Base-by-base conservation (phyloP, 192 early-diverging fungal genomes). In the Spinellus fusiger region DNA sequence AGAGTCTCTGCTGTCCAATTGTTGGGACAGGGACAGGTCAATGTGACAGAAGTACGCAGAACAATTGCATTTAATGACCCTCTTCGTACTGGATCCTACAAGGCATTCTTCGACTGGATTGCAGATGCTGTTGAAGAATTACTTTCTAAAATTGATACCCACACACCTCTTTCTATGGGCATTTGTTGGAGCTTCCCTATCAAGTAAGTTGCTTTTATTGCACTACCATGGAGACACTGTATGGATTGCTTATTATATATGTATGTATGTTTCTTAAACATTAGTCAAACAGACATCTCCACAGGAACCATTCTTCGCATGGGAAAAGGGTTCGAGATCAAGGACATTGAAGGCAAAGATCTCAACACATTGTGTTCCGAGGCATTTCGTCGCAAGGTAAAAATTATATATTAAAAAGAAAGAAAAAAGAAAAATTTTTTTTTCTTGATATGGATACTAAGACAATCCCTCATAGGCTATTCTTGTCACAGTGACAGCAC, bases 131-230 rank as follows among this genome's bases (percentile, higher is more conserved):
- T 68, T 16, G 31, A 33, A n/a, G 62, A 61, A 51, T 51, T 73
- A 35, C 20, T 68, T 23, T 31, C 56, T 10, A 56, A 56, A 0
- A 64, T 60, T 6, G 54, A 23, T 0, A 46, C 29, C 9, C 53
- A 62, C 31, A 20, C 34, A 26, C 48, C 56, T 35, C 55, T 73
- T 12, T 59, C 62, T 23, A 71, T 84, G 62, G 92, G 92, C 29
- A 87, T 92, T 34, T 90, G 87, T 20, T 94, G 89, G 70, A 86
- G 84, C 48, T 94, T 92, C 69, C 89, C 92, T 49, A 75, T 92
- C 49, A 69, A 81, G 79, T 91, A 89, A 82, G 82, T 61, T 20
- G 8, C 28, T 37, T 32, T 32, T 22, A n/a, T 33, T n/a, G n/a
- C n/a, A n/a, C n/a, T n/a, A n/a, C n/a, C n/a, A n/a, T n/a, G n/a